Evolutionary conservation across 352 stramenopile genomes (phyloP).

Genomic region (Phytophthora sp.): DNA sequence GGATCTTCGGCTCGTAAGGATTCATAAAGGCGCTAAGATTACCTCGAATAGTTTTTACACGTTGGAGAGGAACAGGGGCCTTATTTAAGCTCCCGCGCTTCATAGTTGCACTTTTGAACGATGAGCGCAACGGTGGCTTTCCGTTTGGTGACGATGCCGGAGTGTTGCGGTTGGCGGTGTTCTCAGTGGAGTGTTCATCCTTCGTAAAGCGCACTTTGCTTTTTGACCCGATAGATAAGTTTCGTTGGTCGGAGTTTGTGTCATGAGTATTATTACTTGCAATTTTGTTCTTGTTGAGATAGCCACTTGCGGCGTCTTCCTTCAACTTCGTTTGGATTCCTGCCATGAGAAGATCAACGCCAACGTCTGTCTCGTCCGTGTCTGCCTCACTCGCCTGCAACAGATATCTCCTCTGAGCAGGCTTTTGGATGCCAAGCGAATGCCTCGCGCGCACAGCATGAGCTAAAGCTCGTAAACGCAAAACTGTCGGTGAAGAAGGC

Average conservation of each 20-base stretch:
- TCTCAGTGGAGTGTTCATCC: neutral
- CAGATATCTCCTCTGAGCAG: constrained; percentile 45
- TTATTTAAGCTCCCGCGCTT: constrained; percentile 8
- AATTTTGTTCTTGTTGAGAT: constrained; percentile 3
- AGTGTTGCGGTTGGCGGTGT: neutral
- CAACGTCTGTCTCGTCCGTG: constrained; percentile 45
- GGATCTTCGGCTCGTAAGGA: constrained; percentile 20
- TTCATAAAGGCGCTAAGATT: constrained; percentile 33
- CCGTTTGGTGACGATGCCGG: neutral
- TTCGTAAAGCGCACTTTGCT: constrained; percentile 23
- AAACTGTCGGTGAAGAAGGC: constrained; percentile 44
- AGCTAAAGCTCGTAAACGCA: constrained; percentile 50
- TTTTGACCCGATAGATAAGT: neutral
- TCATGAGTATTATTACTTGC: constrained; percentile 4
- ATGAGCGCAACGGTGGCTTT: neutral
- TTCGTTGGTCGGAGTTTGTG: neutral
- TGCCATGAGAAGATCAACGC: constrained; percentile 35
- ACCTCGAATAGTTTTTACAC: constrained; percentile 42
- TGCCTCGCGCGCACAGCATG: constrained; percentile 63
- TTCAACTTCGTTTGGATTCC: constrained; percentile 40
- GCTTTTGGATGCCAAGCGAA: constrained; percentile 42
- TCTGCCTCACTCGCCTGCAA: constrained; percentile 45
- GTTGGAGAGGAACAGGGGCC: constrained; percentile 24
- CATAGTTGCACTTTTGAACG: constrained; percentile 18
- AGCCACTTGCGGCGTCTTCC: constrained; percentile 19